Evolutionary conservation across 148 eudicot genomes (phyloP), one percentile per base, ranked within the genome.

Genomic region (Silene conica): DNA sequence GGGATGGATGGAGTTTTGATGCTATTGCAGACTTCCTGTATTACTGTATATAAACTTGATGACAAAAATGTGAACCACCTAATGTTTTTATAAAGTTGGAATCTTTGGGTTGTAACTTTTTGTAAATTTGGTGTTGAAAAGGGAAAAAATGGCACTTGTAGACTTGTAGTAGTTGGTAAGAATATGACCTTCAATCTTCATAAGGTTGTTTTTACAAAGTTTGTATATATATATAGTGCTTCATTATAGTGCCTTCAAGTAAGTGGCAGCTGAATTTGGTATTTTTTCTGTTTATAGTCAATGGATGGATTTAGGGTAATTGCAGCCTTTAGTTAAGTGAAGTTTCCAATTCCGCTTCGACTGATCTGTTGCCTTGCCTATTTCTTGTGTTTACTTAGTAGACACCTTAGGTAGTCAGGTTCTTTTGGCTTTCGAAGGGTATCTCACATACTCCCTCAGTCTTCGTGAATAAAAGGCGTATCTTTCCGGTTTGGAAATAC

Each of bases 41-140:
- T 13, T 50, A 50, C 72, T 78, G 22, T 46, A 57, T 79, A 69
- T 12, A 26, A 73, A 61, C 25, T 43, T 58, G 57, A 69, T 34
- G 77, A 63, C 63, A 60, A 56, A 50, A 55, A 6, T 43, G 13
- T 69, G 52, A 26, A 26, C 28, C 28, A 26, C 28, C 2, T 26
- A 26, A 26, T 26, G 2, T 26, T 13, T 25, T n/a, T n/a, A n/a
- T n/a, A 70, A 74, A 38, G 41, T 70, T 41, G 58, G 41, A 70
- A 55, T 41, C 61, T 69, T 52, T 72, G 25, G 16, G 72, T 58
- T 63, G 54, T 77, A 22, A 20, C 63, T 23, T 23, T 26, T 62
- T 59, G 56, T 48, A 28, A 48, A 38, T 58, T 70, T 54, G 61
- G 34, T 43, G 21, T 56, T 1, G 43, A 75, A 58, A 67, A 50